Conservation (phyloP, 78 protist genomes). For the slime mould (Dictyostelium discoideum) region DNA sequence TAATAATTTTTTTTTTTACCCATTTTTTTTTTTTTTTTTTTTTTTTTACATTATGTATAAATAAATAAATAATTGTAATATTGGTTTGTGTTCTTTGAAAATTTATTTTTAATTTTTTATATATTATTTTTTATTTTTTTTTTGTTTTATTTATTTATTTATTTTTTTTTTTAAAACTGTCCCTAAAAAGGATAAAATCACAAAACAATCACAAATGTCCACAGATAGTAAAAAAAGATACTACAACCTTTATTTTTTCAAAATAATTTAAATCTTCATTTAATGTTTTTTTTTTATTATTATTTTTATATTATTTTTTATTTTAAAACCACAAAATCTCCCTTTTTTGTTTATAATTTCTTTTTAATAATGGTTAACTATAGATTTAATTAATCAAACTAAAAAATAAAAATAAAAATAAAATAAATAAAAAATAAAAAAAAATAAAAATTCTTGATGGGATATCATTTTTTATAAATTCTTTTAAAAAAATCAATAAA, state of each 20-base stretch:
- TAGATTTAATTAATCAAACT: not conserved
- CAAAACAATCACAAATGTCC: not conserved
- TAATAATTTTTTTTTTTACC: no score
- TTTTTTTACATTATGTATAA: not conserved
- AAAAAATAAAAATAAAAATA: no score
- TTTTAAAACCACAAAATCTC: not conserved
- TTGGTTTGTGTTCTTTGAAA: not conserved
- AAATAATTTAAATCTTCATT: not conserved
- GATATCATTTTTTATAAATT: not conserved
- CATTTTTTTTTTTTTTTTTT: not conserved
- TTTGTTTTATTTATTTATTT: not conserved
- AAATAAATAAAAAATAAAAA: not conserved
- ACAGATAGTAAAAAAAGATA: not conserved
- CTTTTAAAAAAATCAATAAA: not conserved
- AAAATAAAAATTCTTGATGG: not conserved
- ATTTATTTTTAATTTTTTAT: not conserved
- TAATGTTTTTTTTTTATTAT: not conserved
- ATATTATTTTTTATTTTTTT: not conserved
- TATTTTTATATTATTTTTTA: not conserved
- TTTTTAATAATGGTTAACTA: not conserved
- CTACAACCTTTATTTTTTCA: slow-evolving; percentile 1
- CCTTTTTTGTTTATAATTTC: not conserved
- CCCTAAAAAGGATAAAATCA: slow-evolving; percentile 4
- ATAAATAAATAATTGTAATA: not conserved
- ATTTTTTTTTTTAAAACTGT: not conserved